Percentiles rank a stretch among this genome's conserved stretches.
These are phyloP conservation scores for Olyra latifolia DNA, from an alignment of 176 grass and related monocot genomes.

Conservation along the genomic window DNA sequence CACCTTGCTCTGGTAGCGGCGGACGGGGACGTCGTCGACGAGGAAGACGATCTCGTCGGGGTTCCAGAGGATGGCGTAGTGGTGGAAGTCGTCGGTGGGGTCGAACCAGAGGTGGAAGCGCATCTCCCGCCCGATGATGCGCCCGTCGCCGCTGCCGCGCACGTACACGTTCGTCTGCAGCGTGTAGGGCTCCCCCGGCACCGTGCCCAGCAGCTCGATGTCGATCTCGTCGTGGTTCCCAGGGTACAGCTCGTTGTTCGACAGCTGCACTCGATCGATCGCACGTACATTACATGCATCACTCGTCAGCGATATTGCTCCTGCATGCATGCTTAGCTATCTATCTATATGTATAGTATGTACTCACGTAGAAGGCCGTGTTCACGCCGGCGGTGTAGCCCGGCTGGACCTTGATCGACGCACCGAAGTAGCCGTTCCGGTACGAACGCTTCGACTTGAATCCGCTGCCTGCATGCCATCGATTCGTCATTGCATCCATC, in stretches of 20 bases:
- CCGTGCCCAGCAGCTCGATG: conserved; percentile 75
- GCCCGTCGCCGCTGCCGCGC: conserved; percentile 65
- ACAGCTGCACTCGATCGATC: conserved; percentile 54
- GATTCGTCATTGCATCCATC: no score
- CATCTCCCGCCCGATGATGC: conserved; percentile 77
- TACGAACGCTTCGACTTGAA: conserved; percentile 75
- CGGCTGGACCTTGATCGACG: conserved; percentile 72
- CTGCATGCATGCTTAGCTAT: no score
- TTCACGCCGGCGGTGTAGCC: conserved; percentile 95
- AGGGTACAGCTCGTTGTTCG: conserved; percentile 62
- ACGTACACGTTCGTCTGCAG: conserved; percentile 95
- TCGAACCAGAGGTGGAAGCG: conserved; percentile 91
- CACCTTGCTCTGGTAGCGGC: conserved; percentile 45
- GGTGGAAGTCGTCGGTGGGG: conserved; percentile 63
- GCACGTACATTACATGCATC: no score
- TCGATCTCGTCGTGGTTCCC: conserved; percentile 85
- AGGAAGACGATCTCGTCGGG: conserved; percentile 88
- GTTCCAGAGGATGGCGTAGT: conserved; percentile 82
- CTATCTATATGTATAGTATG: no score
- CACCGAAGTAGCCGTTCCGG: conserved; percentile 82
- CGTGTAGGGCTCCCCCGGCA: conserved; percentile 75
- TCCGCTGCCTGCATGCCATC: conserved; percentile 54
- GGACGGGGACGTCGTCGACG: conserved; percentile 70
- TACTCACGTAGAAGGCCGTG: conserved; percentile 87
- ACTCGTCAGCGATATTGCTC: no score